A percentile compares a stretch with the other conserved stretches of the same genome.
These are phyloP conservation scores for Cryphonectria japonica DNA, from an alignment of 2,329 filamentous ascomycete species.

Conservation along the genomic window DNA sequence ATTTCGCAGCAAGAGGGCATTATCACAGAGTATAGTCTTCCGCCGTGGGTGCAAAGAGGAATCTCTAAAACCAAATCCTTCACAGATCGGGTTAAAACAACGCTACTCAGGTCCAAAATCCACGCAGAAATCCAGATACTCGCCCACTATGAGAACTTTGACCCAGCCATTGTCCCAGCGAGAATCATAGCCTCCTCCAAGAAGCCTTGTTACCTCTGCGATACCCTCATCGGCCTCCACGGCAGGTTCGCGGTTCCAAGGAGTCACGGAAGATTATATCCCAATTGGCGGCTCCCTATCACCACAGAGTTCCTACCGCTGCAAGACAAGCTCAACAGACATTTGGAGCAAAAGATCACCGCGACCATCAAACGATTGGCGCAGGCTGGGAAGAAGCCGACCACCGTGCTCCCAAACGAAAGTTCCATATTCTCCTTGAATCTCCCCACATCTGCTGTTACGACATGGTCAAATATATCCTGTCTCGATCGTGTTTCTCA, in stretches of 20 bases:
- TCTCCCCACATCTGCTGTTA: conserved; percentile 10
- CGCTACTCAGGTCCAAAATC: conserved; percentile 40
- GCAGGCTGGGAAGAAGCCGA: background rate
- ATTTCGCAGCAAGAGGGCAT: conserved; percentile 14
- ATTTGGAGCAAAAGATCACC: conserved; percentile 12
- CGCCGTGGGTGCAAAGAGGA: conserved; percentile 5
- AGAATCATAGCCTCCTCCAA: conserved; percentile 54
- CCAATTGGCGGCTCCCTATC: conserved; percentile 48
- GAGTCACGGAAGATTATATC: conserved; percentile 50
- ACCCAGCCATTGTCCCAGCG: conserved; percentile 37
- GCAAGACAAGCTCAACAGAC: conserved; percentile 7
- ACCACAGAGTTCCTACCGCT: background rate
- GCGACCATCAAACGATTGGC: background rate
- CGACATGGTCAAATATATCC: background rate
- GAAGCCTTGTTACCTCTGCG: conserved; percentile 55
- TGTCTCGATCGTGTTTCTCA: background rate
- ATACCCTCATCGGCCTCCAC: conserved; percentile 49
- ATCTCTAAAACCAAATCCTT: background rate
- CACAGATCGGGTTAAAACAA: conserved; percentile 26
- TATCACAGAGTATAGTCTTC: conserved; percentile 25
- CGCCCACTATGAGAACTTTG: conserved; percentile 43
- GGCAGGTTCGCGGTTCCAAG: conserved; percentile 45
- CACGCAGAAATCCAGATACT: conserved; percentile 57
- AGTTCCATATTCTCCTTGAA: conserved; percentile 19
- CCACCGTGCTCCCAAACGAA: background rate